phyloP scores from a whole-genome alignment of 306 rosid genomes.

The Begonia fuchsioides region DNA sequence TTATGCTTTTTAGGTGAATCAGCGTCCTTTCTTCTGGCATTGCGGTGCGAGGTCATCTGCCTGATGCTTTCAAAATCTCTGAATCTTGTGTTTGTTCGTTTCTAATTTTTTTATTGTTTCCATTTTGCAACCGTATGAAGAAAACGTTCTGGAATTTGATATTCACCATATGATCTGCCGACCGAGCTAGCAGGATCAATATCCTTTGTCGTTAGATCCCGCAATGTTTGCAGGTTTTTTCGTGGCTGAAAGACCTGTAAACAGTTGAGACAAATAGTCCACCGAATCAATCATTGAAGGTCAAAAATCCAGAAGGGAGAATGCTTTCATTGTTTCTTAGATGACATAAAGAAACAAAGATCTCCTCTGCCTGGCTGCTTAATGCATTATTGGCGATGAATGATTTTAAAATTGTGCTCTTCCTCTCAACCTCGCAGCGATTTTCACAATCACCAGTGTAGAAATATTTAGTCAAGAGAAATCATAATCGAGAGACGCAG shows the following conservation, averaged over 20 bases:
- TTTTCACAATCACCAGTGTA: background rate
- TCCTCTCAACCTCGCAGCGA: background rate
- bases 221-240: conserved; percentile 69
- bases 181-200: background rate
- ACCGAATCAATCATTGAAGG: conserved; percentile 50
- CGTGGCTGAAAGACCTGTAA: conserved; percentile 67
- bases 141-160: background rate
- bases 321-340: conserved; percentile 62
- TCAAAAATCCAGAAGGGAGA: conserved; percentile 56
- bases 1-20: conserved; percentile 55
- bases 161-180: background rate
- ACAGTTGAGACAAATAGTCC: conserved; percentile 44
- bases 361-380: conserved; percentile 67
- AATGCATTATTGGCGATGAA: conserved; percentile 54
- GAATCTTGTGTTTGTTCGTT: background rate
- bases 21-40: conserved; percentile 72
- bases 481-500: no score
- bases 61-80: background rate
- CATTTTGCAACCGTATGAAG: no score
- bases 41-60: conserved; percentile 28
- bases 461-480: background rate
- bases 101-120: no score
- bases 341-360: conserved; percentile 25
- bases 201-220: conserved; percentile 37
- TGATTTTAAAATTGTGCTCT: background rate